These are phyloP conservation scores for Fusarium camptoceras DNA, from an alignment of 2,329 filamentous ascomycete species.

Conservation along the genomic window DNA sequence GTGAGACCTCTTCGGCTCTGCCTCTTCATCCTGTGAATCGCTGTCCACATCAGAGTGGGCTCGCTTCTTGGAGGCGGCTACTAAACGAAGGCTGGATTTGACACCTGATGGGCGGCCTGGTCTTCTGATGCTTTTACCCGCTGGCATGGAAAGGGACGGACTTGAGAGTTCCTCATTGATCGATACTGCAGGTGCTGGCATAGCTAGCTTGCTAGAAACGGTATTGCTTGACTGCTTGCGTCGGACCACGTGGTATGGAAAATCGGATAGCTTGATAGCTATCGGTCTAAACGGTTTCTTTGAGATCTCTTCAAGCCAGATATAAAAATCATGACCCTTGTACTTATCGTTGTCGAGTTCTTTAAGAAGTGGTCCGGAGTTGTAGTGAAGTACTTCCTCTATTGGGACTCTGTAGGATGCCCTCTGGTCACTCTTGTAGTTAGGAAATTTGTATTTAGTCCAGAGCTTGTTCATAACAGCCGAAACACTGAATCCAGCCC, in stretches of 20 bases:
- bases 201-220: conserved; percentile 6
- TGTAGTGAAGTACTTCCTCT: conserved; percentile 59
- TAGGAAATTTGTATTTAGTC: conserved; percentile 49
- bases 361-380: conserved; percentile 55
- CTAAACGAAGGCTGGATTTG: conserved; percentile 58
- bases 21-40: conserved; percentile 53
- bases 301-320: conserved; percentile 51
- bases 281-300: conserved; percentile 44
- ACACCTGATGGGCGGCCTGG: conserved; percentile 57
- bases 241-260: conserved; percentile 46
- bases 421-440: conserved; percentile 41
- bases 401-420: conserved; percentile 57
- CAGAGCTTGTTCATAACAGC: conserved; percentile 49
- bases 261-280: conserved; percentile 46
- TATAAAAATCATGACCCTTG: conserved; percentile 47
- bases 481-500: conserved; percentile 39
- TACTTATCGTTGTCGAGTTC: conserved; percentile 52
- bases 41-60: conserved; percentile 53
- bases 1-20: conserved; percentile 52
- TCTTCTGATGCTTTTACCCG: conserved; percentile 51
- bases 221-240: conserved; percentile 39
- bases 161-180: conserved; percentile 35
- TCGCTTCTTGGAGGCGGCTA: conserved; percentile 59
- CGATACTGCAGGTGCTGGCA: conserved; percentile 2
- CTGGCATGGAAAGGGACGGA: conserved; percentile 36